These are phyloP conservation scores for Cladobotryum mycophilum DNA, from an alignment of 2,329 filamentous ascomycete species.

Conservation along the genomic window DNA sequence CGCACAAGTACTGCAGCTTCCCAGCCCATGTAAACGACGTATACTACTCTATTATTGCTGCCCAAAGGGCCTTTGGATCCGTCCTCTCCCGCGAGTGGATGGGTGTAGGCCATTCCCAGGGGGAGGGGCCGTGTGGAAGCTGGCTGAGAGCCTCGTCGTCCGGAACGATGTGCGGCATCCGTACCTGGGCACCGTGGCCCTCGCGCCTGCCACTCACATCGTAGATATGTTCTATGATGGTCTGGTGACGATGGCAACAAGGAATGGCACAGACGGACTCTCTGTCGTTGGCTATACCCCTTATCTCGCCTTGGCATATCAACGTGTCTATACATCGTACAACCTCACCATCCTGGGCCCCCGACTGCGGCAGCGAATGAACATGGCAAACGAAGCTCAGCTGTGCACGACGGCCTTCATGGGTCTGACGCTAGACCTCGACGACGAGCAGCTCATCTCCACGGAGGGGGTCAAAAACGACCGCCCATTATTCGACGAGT, in stretches of 20 bases:
- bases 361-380: constrained; percentile 3
- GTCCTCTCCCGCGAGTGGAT: constrained; percentile 11
- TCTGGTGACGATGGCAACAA: not conserved
- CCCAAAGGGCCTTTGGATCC: constrained; percentile 3
- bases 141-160: constrained; percentile 13
- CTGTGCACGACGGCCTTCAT: constrained; percentile 1
- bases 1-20: constrained; percentile 15
- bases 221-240: constrained; percentile 7
- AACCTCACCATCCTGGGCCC: constrained; percentile 2
- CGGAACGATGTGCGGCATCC: not conserved
- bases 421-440: constrained; percentile 4
- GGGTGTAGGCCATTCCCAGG: constrained; percentile 15
- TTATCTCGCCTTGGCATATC: constrained; percentile 2
- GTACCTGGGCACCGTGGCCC: constrained; percentile 14
- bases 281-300: constrained; percentile 7
- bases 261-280: not conserved
- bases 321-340: constrained; percentile 4
- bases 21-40: constrained; percentile 12
- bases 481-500: not conserved
- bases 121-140: constrained; percentile 17
- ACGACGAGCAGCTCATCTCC: not conserved
- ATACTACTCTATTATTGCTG: constrained; percentile 12
- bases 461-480: not conserved
- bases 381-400: constrained; percentile 6
- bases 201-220: constrained; percentile 12